A percentile compares a stretch with the other conserved stretches of the same genome.
Conservation (phyloP, 352 stramenopile genomes). For the Phytophthora brassicae region DNA sequence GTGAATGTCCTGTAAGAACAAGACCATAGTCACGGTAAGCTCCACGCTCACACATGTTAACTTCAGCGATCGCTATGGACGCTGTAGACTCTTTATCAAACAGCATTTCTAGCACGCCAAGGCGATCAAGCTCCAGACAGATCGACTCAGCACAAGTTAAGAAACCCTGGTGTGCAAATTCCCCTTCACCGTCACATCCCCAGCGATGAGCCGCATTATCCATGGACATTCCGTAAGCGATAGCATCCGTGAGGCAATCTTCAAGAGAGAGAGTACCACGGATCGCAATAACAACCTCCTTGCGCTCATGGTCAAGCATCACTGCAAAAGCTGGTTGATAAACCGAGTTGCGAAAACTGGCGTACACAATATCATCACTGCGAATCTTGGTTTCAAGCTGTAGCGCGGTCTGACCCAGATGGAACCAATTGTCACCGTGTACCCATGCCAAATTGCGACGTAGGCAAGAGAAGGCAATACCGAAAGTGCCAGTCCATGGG, state of each 20-base stretch:
- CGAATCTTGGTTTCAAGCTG: constrained; percentile 74
- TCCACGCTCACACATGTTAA: constrained; percentile 66
- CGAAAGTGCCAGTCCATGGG: constrained; percentile 78
- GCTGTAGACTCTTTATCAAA: constrained; percentile 62
- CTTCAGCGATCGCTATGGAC: constrained; percentile 43
- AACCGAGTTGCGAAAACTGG: constrained; percentile 78
- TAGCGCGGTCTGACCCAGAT: constrained; percentile 74
- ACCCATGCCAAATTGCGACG: constrained; percentile 66
- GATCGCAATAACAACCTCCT: constrained; percentile 80
- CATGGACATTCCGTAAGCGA: constrained; percentile 81
- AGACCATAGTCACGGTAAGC: constrained; percentile 74
- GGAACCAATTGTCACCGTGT: constrained; percentile 86
- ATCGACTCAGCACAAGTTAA: constrained; percentile 73
- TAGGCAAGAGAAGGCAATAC: constrained; percentile 74
- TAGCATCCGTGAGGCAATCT: constrained; percentile 86
- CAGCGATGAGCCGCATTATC: constrained; percentile 66
- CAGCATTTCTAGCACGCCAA: constrained; percentile 85
- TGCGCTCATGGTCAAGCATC: constrained; percentile 70
- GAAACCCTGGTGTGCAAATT: constrained; percentile 85
- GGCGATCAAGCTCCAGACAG: constrained; percentile 71
- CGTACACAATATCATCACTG: constrained; percentile 79
- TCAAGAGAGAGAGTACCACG: constrained; percentile 84
- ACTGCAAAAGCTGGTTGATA: constrained; percentile 84
- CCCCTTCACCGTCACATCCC: constrained; percentile 65
- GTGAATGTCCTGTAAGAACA: constrained; percentile 80